phyloP scores from a whole-genome alignment of 2,329 filamentous ascomycete species.

The Septoria petroselini region DNA sequence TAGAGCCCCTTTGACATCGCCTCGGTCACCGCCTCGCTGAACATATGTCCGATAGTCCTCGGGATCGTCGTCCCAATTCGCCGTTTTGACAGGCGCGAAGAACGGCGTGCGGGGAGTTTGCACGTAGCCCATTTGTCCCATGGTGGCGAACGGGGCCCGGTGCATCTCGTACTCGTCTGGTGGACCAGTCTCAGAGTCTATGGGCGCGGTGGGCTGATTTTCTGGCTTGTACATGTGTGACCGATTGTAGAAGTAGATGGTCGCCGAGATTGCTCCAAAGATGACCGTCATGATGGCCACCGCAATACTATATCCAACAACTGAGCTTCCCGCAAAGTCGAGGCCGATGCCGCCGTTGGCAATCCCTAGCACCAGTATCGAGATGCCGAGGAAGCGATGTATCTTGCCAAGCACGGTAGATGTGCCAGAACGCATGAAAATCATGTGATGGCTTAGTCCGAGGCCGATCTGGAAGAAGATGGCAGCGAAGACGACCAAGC shows the following conservation, averaged over 20 bases:
- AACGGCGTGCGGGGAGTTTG: constrained; percentile 26
- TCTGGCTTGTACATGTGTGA: constrained; percentile 26
- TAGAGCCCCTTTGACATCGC: neutral
- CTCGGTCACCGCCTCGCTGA: constrained; percentile 10
- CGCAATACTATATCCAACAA: constrained; percentile 25
- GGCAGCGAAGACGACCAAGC: constrained; percentile 41
- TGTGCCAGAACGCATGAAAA: constrained; percentile 33
- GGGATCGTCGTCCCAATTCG: constrained; percentile 15
- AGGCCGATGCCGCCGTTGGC: constrained; percentile 60
- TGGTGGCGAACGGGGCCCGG: constrained; percentile 19
- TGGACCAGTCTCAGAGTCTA: constrained; percentile 14
- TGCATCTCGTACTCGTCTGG: constrained; percentile 27
- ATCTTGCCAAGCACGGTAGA: constrained; percentile 49
- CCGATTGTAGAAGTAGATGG: constrained; percentile 21
- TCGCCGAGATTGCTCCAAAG: constrained; percentile 16
- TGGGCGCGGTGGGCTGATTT: constrained; percentile 14
- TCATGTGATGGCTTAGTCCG: constrained; percentile 42
- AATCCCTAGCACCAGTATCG: constrained; percentile 53
- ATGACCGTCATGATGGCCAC: constrained; percentile 25
- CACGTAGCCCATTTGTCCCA: constrained; percentile 20
- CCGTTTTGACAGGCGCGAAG: constrained; percentile 10
- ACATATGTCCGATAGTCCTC: constrained; percentile 19
- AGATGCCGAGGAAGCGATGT: constrained; percentile 58
- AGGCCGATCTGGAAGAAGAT: constrained; percentile 40
- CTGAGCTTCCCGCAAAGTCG: constrained; percentile 51